Evolutionary conservation across 1,284 basidiomycete species (phyloP).

Genomic region (Ustilago shanxiensis): DNA sequence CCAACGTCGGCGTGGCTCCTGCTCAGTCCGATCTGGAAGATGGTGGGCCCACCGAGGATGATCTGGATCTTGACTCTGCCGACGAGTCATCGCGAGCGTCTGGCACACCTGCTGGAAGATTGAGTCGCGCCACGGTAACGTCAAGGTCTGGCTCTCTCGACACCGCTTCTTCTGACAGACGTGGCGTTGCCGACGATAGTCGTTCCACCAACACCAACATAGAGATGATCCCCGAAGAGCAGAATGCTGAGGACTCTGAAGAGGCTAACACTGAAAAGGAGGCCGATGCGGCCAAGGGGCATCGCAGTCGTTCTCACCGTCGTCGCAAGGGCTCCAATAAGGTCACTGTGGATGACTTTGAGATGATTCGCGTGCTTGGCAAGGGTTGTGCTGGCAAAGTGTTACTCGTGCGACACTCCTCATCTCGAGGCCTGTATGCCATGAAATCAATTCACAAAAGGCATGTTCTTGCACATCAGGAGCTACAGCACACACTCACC

Average conservation of each 20-base stretch:
- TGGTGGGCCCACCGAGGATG: conserved; percentile 52
- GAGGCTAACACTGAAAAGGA: conserved; percentile 21
- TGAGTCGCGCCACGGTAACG: conserved; percentile 34
- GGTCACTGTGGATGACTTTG: conserved; percentile 77
- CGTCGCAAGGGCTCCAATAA: conserved; percentile 53
- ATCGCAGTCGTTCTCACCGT: conserved; percentile 20
- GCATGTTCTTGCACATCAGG: conserved; percentile 69
- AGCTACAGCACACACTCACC: conserved; percentile 68
- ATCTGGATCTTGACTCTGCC: conserved; percentile 52
- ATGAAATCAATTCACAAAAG: conserved; percentile 70
- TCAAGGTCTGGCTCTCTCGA: conserved; percentile 40
- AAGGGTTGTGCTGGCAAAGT: conserved; percentile 70
- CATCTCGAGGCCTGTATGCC: conserved; percentile 61
- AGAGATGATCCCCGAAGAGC: conserved; percentile 60
- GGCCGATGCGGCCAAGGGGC: conserved; percentile 1
- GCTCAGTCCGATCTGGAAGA: conserved; percentile 60
- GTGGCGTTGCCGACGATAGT: conserved; percentile 39
- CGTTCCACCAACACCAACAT: conserved; percentile 50
- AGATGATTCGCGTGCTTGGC: conserved; percentile 69
- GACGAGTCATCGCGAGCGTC: conserved; percentile 43
- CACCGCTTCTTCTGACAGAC: conserved; percentile 27
- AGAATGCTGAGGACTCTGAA: conserved; percentile 27
- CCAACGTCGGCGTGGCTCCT: conserved; percentile 56
- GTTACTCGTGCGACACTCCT: conserved; percentile 64
- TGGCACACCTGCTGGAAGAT: conserved; percentile 23